A percentile compares a stretch with the other conserved stretches of the same genome.
Evolutionary conservation across 805 yeast genomes (phyloP).

Genomic region (Lachancea lanzarotensis): DNA sequence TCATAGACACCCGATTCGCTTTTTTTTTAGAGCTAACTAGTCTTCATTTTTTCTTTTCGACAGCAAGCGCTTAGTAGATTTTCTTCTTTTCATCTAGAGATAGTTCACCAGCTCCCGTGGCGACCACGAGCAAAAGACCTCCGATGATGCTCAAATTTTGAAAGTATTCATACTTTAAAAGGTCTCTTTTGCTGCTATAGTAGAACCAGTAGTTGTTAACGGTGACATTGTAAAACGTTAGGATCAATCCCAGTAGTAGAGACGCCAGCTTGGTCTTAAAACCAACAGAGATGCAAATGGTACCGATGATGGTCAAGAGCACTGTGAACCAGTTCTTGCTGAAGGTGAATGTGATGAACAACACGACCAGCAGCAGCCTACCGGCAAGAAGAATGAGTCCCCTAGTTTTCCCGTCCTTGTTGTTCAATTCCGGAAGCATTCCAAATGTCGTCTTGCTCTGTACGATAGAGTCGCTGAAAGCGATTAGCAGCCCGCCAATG

Average conservation of each 20-base stretch:
- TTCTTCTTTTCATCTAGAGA: slow-evolving; percentile 95
- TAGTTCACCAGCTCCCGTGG: slow-evolving; percentile 94
- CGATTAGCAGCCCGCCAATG: slow-evolving; percentile 85
- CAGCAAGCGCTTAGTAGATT: slow-evolving; percentile 48
- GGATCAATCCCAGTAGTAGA: slow-evolving; percentile 54
- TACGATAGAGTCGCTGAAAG: slow-evolving; percentile 78
- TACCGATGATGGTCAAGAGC: slow-evolving; percentile 60
- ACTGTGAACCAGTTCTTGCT: slow-evolving; percentile 66
- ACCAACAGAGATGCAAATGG: slow-evolving; percentile 78
- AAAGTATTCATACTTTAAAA: slow-evolving; percentile 84
- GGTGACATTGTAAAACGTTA: slow-evolving; percentile 67
- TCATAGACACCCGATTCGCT: too few relatives aligned
- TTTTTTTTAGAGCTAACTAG: too few relatives aligned
- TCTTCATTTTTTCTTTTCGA: neutral
- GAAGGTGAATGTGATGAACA: slow-evolving; percentile 79
- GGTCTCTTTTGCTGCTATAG: slow-evolving; percentile 68
- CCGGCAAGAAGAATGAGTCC: slow-evolving; percentile 84
- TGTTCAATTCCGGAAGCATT: slow-evolving; percentile 47
- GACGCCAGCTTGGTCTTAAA: slow-evolving; percentile 91
- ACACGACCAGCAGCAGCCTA: slow-evolving; percentile 72
- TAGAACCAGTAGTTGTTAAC: slow-evolving; percentile 88
- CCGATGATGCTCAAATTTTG: slow-evolving; percentile 94
- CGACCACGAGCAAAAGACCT: slow-evolving; percentile 82
- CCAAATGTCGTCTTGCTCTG: slow-evolving; percentile 56
- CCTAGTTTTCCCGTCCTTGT: slow-evolving; percentile 53